Conservation (phyloP, 1,284 basidiomycete species). For the Apiotrichum montevideense region DNA sequence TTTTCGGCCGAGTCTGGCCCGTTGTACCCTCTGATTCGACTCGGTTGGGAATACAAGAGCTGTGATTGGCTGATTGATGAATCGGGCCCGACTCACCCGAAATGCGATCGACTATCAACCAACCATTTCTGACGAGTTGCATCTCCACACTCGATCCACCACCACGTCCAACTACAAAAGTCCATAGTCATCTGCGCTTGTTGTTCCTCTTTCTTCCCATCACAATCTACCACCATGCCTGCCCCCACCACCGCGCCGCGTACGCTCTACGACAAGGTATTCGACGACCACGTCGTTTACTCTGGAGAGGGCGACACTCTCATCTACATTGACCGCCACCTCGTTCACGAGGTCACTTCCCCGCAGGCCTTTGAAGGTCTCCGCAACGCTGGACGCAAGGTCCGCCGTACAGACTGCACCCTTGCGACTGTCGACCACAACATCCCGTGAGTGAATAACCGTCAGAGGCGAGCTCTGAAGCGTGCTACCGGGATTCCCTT, state of each 20-base stretch:
- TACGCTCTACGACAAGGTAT: slow-evolving; percentile 92
- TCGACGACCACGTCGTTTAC: slow-evolving; percentile 84
- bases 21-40: background rate
- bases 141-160: no score
- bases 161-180: no score
- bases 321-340: slow-evolving; percentile 91
- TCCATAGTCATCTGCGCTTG: background rate
- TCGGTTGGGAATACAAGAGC: background rate
- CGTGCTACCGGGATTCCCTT: no score
- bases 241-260: slow-evolving; percentile 54
- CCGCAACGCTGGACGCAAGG: slow-evolving; percentile 72
- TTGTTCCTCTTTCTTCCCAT: background rate
- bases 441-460: slow-evolving; percentile 66
- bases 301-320: slow-evolving; percentile 78
- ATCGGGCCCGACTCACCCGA: background rate
- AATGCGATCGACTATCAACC: background rate
- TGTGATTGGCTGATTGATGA: background rate
- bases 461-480: no score
- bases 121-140: no score
- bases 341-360: slow-evolving; percentile 95
- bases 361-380: slow-evolving; percentile 95
- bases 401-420: slow-evolving; percentile 87
- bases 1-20: background rate
- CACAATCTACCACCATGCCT: slow-evolving; percentile 37
- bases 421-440: slow-evolving; percentile 95